Percentiles rank a stretch among this genome's conserved stretches.
Conservation (phyloP, 257 asterid species). For the Thymus quinquecostatus region DNA sequence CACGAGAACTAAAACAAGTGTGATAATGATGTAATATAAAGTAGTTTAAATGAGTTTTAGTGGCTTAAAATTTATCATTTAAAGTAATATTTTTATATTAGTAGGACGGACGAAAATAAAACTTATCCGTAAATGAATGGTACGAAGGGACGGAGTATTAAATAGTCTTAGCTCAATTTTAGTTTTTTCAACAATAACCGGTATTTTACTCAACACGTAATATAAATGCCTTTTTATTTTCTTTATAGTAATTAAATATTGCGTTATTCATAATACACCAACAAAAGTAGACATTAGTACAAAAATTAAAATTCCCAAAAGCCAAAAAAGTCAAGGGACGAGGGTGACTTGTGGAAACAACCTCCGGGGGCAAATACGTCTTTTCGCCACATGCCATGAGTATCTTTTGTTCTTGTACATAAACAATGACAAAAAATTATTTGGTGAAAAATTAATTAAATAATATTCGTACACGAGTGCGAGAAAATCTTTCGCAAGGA, state of each 20-base stretch:
- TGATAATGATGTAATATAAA: no score
- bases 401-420: constrained; percentile 1
- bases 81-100: no score
- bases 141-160: no score
- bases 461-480: constrained; percentile 44
- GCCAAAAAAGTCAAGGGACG: background rate
- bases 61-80: no score
- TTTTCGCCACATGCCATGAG: constrained; percentile 1
- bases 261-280: no score
- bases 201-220: background rate
- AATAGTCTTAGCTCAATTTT: background rate
- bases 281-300: no score
- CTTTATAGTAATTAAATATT: no score
- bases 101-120: no score
- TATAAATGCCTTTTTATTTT: no score
- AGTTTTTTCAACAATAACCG: background rate
- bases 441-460: constrained; percentile 23
- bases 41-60: no score
- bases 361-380: constrained; percentile 24
- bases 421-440: constrained; percentile 23
- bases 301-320: background rate
- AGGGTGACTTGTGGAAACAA: background rate
- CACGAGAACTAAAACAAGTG: no score
- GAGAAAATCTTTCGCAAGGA: constrained; percentile 40
- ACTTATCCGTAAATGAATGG: no score